These are phyloP conservation scores for Cyberlindnera samutprakarnensis DNA, from an alignment of 805 yeast species.

Conservation along the genomic window DNA sequence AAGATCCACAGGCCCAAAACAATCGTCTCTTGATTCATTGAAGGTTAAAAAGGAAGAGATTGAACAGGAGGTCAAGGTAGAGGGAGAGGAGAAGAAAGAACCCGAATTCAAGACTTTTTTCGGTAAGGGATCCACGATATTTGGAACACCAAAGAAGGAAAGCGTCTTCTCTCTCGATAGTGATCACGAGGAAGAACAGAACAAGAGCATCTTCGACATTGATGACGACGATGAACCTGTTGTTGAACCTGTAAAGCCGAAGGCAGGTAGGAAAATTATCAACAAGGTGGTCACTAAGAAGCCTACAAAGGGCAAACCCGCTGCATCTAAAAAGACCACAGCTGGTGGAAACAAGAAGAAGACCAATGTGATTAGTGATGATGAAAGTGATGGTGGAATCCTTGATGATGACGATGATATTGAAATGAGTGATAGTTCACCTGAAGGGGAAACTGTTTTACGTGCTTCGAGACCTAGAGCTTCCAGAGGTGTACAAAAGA, in stretches of 20 bases:
- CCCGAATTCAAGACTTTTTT: constrained; percentile 28
- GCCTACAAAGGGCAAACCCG: too few relatives aligned
- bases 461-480: constrained; percentile 16
- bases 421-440: constrained; percentile 6
- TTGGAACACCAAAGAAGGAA: constrained; percentile 3
- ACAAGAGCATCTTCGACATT: not conserved
- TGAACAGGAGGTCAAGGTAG: constrained; percentile 3
- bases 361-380: constrained; percentile 9
- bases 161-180: constrained; percentile 7
- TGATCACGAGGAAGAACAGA: constrained; percentile 1
- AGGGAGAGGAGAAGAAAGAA: constrained; percentile 11
- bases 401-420: constrained; percentile 12
- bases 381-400: constrained; percentile 12
- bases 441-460: too few relatives aligned
- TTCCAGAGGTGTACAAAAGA: constrained; percentile 14
- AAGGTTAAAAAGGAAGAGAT: constrained; percentile 10
- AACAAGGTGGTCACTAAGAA: too few relatives aligned
- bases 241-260: constrained; percentile 2
- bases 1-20: not conserved
- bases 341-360: constrained; percentile 6
- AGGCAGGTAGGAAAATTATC: constrained; percentile 6
- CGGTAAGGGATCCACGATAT: constrained; percentile 21
- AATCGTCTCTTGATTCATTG: constrained; percentile 2
- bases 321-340: constrained; percentile 4
- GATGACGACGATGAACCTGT: constrained; percentile 4